These are phyloP conservation scores for Actinidia arguta DNA, from an alignment of 179 eudicot genomes.

Conservation along the genomic window DNA sequence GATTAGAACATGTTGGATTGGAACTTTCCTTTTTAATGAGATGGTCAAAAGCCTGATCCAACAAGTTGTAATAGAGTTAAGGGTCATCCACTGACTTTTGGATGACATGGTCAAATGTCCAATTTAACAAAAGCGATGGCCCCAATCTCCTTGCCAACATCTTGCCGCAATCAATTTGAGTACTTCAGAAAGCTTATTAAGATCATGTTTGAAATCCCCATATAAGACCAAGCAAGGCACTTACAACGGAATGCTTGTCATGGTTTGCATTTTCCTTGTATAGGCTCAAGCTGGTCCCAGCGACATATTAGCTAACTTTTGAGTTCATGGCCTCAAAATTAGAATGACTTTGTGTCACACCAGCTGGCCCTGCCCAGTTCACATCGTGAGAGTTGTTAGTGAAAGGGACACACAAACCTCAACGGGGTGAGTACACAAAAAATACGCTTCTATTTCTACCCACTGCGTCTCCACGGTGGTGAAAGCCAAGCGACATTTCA, in stretches of 20 bases:
- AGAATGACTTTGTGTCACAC: background rate
- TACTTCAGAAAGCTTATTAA: background rate
- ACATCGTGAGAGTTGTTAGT: background rate
- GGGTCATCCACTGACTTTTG: no score
- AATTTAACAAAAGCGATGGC: no score
- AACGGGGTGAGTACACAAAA: background rate
- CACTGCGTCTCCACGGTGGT: no score
- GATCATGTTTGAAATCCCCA: background rate
- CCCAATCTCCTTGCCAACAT: no score
- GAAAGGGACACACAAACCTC: background rate
- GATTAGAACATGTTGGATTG: no score
- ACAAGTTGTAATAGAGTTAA: no score
- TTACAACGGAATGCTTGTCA: background rate
- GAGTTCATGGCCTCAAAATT: background rate
- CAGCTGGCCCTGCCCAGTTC: constrained; percentile 7
- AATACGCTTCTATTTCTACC: background rate
- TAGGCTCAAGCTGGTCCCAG: background rate
- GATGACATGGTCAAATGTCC: no score
- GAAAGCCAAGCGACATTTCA: background rate
- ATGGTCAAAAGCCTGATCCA: no score
- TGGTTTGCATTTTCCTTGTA: background rate
- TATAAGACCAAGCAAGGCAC: background rate
- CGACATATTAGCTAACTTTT: background rate
- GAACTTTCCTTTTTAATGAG: no score
- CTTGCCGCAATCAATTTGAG: background rate